These are phyloP conservation scores for Neocallimastix lanati DNA, from an alignment of 192 early-diverging fungal species.

Conservation along the genomic window DNA sequence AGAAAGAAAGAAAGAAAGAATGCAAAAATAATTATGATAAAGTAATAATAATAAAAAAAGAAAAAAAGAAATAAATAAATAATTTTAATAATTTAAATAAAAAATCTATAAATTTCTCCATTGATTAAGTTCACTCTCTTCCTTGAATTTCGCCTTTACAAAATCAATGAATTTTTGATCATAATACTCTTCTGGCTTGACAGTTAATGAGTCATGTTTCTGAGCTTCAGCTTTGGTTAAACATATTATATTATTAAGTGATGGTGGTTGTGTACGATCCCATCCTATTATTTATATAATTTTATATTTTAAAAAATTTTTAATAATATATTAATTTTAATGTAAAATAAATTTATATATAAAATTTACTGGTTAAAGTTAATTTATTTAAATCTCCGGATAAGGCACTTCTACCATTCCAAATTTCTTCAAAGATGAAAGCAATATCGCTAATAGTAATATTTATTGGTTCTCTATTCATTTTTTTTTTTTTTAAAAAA, in stretches of 20 bases:
- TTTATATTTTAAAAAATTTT: too few relatives aligned
- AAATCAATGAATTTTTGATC: constrained; percentile 25
- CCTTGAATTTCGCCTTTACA: constrained; percentile 24
- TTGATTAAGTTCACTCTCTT: constrained; percentile 9
- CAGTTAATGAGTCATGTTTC: constrained; percentile 13
- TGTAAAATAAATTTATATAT: too few relatives aligned
- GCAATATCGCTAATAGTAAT: constrained; percentile 41
- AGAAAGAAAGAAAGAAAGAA: too few relatives aligned
- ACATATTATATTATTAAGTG: constrained; percentile 58
- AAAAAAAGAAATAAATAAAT: too few relatives aligned
- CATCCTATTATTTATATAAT: too few relatives aligned
- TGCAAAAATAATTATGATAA: too few relatives aligned
- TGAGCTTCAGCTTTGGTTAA: constrained; percentile 66
- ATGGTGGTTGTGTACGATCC: constrained; percentile 44
- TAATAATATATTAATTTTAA: too few relatives aligned
- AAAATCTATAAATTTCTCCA: background rate
- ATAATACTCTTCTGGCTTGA: constrained; percentile 22
- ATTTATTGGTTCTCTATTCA: constrained; percentile 28
- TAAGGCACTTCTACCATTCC: constrained; percentile 29
- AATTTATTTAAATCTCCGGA: background rate
- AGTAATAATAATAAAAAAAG: too few relatives aligned
- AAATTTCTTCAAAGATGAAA: constrained; percentile 81
- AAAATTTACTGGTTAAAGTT: background rate
- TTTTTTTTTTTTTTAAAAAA: too few relatives aligned
- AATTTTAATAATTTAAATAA: too few relatives aligned